Evolutionary conservation across 208 protist species (phyloP).

Genomic region (Trypanosoma platydactyli): DNA sequence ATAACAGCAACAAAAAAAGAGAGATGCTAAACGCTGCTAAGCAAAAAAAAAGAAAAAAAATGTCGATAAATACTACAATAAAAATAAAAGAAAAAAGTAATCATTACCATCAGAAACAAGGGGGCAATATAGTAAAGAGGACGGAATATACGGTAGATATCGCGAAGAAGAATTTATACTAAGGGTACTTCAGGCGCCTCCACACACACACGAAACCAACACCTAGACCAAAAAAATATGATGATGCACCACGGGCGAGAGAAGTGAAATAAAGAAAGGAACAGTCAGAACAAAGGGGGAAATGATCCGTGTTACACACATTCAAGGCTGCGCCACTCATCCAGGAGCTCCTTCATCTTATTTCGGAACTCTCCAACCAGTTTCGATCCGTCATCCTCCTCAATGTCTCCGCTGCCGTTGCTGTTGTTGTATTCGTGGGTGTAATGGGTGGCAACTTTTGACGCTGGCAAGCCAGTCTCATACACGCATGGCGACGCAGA

Average conservation of each 20-base stretch:
- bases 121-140: too few relatives aligned
- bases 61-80: too few relatives aligned
- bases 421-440: not conserved
- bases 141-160: too few relatives aligned
- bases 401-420: not conserved
- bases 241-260: not conserved
- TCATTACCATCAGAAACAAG: too few relatives aligned
- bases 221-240: not conserved
- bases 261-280: not conserved
- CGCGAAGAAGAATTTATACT: too few relatives aligned
- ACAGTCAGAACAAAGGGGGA: not conserved
- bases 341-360: conserved; percentile 22
- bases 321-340: conserved; percentile 25
- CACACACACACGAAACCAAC: not conserved
- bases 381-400: conserved; percentile 6
- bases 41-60: not conserved
- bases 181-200: too few relatives aligned
- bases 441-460: too few relatives aligned
- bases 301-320: not conserved
- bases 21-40: not conserved
- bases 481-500: not conserved
- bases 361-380: conserved; percentile 23
- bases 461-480: not conserved
- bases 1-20: too few relatives aligned
- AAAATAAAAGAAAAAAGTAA: too few relatives aligned